Evolutionary conservation across 805 yeast species (phyloP), one percentile per base, ranked within the genome.

Genomic region (Cyberlindnera galapagoensis): DNA sequence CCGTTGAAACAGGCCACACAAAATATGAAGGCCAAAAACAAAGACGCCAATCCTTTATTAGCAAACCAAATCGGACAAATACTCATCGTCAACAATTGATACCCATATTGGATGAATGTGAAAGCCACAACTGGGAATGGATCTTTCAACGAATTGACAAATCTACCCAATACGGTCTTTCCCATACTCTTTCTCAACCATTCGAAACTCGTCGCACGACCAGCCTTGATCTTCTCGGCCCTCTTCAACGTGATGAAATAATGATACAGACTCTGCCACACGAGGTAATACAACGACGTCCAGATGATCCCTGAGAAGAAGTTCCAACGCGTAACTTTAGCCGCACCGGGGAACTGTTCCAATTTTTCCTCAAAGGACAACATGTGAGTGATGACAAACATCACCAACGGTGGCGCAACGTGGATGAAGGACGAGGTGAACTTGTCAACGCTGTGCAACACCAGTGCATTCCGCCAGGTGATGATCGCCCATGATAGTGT

Each of bases 401-500:
- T 69, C 3, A 88, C 80, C 14, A 79, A 72, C 0, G 96, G 95
- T 2, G 98, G 98, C 60, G 85, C 70, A 10, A 92, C 67, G 52
- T 90, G 98, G 42, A 90, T 90, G 48, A 86, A 82, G 3, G 94
- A 78, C 14, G 90, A 77, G 2, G 97, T 92, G 11, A 88, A 85
- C 56, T 90, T 90, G 44, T 90, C 98, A 39, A 90, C 71, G 9
- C 90, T 79, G 52, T 90, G 98, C 29, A 90, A 65, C 7, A 90
- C 97, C 34, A 90, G 65, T 6, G 96, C 87, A 55, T 90, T 90
- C 46, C 95, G 69, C 98, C 97, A 90, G 0, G 96, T 84, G 26
- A 90, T 77, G 15, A 90, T 95, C 0, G 97, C 97, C 71, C 85
- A 88, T 6, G 95, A 73, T 35, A 90, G 60, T 0, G 97, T 85